Percentiles rank a stretch among this genome's conserved stretches.
Conservation (phyloP, 768 basidiomycete genomes). For the Strobilomyces dryophilus region DNA sequence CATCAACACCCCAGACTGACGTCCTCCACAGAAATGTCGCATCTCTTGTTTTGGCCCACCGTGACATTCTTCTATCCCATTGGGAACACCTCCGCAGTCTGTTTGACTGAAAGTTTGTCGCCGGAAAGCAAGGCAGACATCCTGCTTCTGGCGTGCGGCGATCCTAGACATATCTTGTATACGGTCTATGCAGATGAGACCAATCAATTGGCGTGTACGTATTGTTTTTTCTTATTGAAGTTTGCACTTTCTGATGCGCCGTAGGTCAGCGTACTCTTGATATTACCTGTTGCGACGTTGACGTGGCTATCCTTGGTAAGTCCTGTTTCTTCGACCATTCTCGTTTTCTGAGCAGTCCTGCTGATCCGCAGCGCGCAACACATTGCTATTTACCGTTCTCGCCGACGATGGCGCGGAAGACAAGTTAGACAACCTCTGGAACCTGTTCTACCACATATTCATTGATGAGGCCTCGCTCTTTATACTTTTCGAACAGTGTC, state of each 20-base stretch:
- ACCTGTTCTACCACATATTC: constrained; percentile 24
- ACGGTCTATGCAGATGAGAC: constrained; percentile 32
- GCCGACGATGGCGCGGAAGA: constrained; percentile 14
- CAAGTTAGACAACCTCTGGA: constrained; percentile 19
- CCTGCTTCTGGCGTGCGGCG: constrained; percentile 56
- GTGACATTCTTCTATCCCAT: constrained; percentile 49
- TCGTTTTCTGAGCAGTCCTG: neutral
- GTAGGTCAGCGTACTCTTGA: constrained; percentile 18
- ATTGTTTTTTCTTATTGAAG: neutral
- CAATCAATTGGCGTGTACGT: constrained; percentile 8
- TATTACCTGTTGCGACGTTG: constrained; percentile 30
- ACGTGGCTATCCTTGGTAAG: constrained; percentile 25
- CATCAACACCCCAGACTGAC: neutral
- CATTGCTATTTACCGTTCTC: constrained; percentile 23
- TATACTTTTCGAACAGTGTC: constrained; percentile 22
- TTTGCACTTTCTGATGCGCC: neutral
- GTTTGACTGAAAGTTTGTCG: constrained; percentile 43
- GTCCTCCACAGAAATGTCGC: constrained; percentile 6
- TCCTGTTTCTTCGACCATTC: neutral
- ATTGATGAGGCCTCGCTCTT: constrained; percentile 18
- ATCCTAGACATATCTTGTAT: constrained; percentile 49
- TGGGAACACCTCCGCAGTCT: constrained; percentile 54
- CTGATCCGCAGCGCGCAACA: constrained; percentile 24
- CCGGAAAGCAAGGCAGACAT: constrained; percentile 37
- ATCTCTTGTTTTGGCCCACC: constrained; percentile 17